These are phyloP conservation scores for Calonectria multiphialidica DNA, from an alignment of 2,329 filamentous ascomycete species.

Conservation along the genomic window DNA sequence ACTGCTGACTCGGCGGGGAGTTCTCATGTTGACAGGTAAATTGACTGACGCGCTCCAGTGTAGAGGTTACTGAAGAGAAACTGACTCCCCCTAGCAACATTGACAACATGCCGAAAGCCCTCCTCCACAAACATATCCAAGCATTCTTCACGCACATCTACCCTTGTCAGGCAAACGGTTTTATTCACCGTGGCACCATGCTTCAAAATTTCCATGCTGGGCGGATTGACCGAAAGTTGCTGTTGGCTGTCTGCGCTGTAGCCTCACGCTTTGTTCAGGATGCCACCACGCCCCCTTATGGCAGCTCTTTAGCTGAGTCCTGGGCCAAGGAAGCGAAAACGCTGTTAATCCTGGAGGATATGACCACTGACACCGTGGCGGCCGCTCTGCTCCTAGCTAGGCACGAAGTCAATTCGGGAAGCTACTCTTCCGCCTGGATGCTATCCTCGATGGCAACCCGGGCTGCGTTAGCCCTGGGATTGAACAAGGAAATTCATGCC, in stretches of 20 bases:
- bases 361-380: conserved; percentile 10
- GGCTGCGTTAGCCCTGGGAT: conserved; percentile 2
- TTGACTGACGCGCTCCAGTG: background rate
- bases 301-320: background rate
- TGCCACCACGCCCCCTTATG: background rate
- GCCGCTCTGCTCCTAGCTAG: conserved; percentile 5
- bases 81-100: background rate
- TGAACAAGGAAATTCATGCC: background rate
- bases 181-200: conserved; percentile 6
- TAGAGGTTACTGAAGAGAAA: background rate
- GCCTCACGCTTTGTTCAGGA: conserved; percentile 1
- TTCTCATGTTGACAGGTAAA: background rate
- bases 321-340: conserved; percentile 20
- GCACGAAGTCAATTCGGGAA: conserved; percentile 13
- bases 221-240: conserved; percentile 1
- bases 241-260: conserved; percentile 6
- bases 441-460: conserved; percentile 13
- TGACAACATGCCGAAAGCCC: background rate
- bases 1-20: no score
- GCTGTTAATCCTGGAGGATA: conserved; percentile 4
- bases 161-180: conserved; percentile 14
- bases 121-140: conserved; percentile 9
- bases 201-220: conserved; percentile 11
- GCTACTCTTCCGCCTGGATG: conserved; percentile 18
- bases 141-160: conserved; percentile 12